Evolutionary conservation across 768 basidiomycete genomes (phyloP), one percentile per base, ranked within the genome.

Genomic region (Hygrocybe punicea): DNA sequence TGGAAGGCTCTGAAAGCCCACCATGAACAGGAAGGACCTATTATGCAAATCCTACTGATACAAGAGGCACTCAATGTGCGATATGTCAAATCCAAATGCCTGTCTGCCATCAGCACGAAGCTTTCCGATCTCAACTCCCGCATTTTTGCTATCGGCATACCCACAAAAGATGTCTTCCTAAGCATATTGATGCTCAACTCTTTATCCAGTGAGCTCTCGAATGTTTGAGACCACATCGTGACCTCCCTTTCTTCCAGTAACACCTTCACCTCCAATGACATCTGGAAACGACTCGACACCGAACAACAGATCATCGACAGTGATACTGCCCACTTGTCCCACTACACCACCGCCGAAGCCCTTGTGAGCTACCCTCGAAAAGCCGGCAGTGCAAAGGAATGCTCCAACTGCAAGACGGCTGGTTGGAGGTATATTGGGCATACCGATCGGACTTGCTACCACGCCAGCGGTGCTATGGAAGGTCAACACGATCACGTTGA

Each of bases 91-190:
- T 21, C 14, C 11, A 56, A 55, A 13, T 39, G 35, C 1, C 53
- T 66, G 23, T 19, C 60, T 4, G 19, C 2, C 1, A 58, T 53
- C 2, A 56, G 45, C 17, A 45, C 25, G 3, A 19, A 49, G 13
- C 34, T 67, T 8, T 25, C 40, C 4, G 39, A 66, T 2, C 50
- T 67, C 23, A 42, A 58, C 33, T 37, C 49, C 2, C 58, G 50
- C 19, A 57, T 67, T 4, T 66, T 53, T 36, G 62, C 63, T 10
- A 62, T 65, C 25, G 65, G 63, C 2, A 44, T 58, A 0, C 65
- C 61, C 0, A 58, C 53, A 9, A 46, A 57, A 6, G 63, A 62
- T 11, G 46, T 35, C 1, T 62, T 64, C 13, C 51, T 57, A 2
- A 51, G 50, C 6, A 60, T 60, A 17, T 39, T 65, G 1, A 54